A percentile compares a stretch with the other conserved stretches of the same genome.
These are phyloP conservation scores for Arthroderma uncinatum DNA, from an alignment of 2,329 filamentous ascomycete species.

Conservation along the genomic window DNA sequence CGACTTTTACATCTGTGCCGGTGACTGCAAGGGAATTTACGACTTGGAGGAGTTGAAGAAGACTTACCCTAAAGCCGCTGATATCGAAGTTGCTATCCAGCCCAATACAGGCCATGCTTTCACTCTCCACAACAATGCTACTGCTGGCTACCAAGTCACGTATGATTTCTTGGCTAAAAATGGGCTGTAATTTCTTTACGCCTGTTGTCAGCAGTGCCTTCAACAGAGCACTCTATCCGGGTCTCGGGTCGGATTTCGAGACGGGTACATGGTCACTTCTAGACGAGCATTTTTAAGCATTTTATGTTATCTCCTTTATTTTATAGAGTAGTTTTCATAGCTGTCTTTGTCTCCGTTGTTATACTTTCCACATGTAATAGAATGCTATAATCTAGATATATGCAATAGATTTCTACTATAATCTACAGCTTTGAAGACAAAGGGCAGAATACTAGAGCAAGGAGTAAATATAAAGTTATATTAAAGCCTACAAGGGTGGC, in stretches of 20 bases:
- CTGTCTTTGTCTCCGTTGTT: too few species aligned
- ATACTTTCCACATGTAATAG: too few species aligned
- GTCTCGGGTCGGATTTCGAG: neutral
- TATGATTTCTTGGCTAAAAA: conserved; percentile 18
- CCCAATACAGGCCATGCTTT: conserved; percentile 30
- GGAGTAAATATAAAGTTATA: neutral
- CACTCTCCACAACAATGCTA: conserved; percentile 29
- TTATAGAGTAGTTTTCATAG: too few species aligned
- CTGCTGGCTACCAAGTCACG: conserved; percentile 21
- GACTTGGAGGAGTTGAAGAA: conserved; percentile 12
- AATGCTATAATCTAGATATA: too few species aligned
- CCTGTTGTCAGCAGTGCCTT: neutral
- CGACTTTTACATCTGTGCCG: conserved; percentile 27
- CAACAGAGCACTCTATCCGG: conserved; percentile 1
- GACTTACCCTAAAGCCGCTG: conserved; percentile 22
- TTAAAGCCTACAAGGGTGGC: neutral
- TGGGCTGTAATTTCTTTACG: conserved; percentile 8
- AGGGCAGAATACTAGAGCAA: neutral
- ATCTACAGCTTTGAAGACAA: too few species aligned
- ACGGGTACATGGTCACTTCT: too few species aligned
- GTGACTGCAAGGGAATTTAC: conserved; percentile 25
- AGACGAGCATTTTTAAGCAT: too few species aligned
- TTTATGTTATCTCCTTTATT: too few species aligned
- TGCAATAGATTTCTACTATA: too few species aligned
- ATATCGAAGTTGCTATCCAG: conserved; percentile 23